Evolutionary conservation across 192 early-diverging fungal genomes (phyloP).

Genomic region (Mortierella claussenii): DNA sequence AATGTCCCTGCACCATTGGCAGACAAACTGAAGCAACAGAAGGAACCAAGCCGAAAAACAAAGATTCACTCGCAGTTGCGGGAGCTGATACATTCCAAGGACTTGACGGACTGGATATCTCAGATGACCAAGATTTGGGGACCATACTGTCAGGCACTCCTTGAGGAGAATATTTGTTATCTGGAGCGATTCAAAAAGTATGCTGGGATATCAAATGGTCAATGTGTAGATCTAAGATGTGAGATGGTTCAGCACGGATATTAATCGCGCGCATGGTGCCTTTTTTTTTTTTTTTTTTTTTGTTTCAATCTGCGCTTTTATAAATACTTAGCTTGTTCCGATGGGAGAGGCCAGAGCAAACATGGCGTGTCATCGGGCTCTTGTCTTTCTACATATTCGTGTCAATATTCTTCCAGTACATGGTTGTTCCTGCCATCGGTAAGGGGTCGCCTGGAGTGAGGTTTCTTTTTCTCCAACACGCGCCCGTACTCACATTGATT

Average conservation of each 20-base stretch:
- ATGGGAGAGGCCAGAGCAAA: constrained; percentile 44
- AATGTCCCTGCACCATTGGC: constrained; percentile 12
- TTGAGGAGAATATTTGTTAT: constrained; percentile 39
- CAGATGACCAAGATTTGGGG: constrained; percentile 51
- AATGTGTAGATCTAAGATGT: neutral
- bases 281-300: constrained; percentile 2
- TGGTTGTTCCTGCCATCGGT: constrained; percentile 37
- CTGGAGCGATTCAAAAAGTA: constrained; percentile 49
- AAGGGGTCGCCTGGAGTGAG: no score
- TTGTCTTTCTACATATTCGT: constrained; percentile 37
- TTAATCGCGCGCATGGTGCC: no score
- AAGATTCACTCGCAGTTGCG: constrained; percentile 39
- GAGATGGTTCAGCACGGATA: no score
- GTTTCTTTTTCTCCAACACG: no score
- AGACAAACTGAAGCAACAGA: neutral
- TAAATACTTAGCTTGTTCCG: constrained; percentile 20
- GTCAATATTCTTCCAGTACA: constrained; percentile 18
- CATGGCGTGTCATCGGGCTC: constrained; percentile 44
- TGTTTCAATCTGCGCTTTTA: neutral
- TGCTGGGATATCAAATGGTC: neutral
- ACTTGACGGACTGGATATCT: constrained; percentile 45
- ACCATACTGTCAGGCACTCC: constrained; percentile 35
- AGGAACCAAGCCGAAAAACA: constrained; percentile 7
- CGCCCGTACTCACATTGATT: no score
- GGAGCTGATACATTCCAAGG: constrained; percentile 47